Evolutionary conservation across 208 protist species (phyloP).

Genomic region (Trichomonas tenax): DNA sequence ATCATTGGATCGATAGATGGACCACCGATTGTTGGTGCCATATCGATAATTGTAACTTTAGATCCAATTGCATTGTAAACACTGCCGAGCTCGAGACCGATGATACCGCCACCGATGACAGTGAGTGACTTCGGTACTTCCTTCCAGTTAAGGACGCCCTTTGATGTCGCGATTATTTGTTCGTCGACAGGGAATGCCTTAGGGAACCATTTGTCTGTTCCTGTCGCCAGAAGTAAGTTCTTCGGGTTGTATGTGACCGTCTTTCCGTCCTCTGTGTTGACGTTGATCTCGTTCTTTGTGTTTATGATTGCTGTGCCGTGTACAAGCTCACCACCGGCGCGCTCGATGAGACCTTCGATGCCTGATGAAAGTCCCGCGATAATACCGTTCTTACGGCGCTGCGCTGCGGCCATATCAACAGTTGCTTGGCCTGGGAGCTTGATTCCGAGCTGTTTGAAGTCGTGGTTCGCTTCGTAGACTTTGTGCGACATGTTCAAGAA

Average conservation of each 20-base stretch:
- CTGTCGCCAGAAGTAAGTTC: slow-evolving; percentile 94
- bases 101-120: slow-evolving; percentile 96
- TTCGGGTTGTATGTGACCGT: slow-evolving; percentile 58
- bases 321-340: background rate
- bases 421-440: background rate
- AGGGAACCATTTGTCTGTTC: slow-evolving; percentile 74
- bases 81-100: slow-evolving; percentile 72
- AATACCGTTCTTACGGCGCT: background rate
- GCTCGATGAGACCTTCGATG: background rate
- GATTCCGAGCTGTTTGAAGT: slow-evolving; percentile 58
- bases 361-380: background rate
- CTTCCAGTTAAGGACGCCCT: slow-evolving; percentile 75
- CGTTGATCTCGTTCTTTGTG: slow-evolving; percentile 24
- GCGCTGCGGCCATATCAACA: background rate
- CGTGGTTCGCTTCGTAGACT: slow-evolving; percentile 76
- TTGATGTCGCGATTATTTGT: slow-evolving; percentile 84
- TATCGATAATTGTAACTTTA: slow-evolving; percentile 88
- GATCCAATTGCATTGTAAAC: slow-evolving; percentile 88
- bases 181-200: slow-evolving; percentile 74
- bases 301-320: slow-evolving; percentile 57
- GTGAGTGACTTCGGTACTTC: slow-evolving; percentile 85
- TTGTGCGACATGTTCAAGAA: slow-evolving; percentile 92
- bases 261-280: slow-evolving; percentile 62
- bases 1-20: slow-evolving; percentile 39
- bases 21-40: slow-evolving; percentile 53